These are phyloP conservation scores for Boletellus emodensis DNA, from an alignment of 768 basidiomycete genomes.

Conservation along the genomic window DNA sequence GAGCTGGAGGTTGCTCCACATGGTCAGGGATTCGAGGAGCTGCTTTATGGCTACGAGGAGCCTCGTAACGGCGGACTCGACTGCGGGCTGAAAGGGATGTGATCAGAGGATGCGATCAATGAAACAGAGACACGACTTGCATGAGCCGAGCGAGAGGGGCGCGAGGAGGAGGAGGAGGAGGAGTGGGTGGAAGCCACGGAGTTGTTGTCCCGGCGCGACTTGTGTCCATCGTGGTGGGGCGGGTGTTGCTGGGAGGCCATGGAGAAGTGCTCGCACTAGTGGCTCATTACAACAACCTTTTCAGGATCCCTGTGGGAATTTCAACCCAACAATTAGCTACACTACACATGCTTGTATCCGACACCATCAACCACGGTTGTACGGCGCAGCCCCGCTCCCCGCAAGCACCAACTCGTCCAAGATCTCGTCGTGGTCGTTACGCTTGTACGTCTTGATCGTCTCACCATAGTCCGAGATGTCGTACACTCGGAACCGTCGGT, in stretches of 20 bases:
- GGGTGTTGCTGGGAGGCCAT: conserved; percentile 25
- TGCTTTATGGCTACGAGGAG: conserved; percentile 93
- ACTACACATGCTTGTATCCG: too few species aligned
- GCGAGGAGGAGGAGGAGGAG: conserved; percentile 24
- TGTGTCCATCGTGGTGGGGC: conserved; percentile 32
- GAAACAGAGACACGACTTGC: conserved; percentile 17
- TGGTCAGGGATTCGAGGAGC: conserved; percentile 83
- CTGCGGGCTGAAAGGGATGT: conserved; percentile 51
- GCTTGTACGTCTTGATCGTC: conserved; percentile 85
- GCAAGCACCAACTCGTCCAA: conserved; percentile 61
- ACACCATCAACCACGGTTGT: conserved; percentile 7
- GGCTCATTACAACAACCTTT: conserved; percentile 8
- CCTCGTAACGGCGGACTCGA: conserved; percentile 89
- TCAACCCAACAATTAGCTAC: neutral
- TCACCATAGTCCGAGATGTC: conserved; percentile 88
- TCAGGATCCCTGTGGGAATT: conserved; percentile 15
- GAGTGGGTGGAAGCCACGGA: conserved; percentile 49
- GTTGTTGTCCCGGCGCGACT: conserved; percentile 50
- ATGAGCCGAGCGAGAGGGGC: conserved; percentile 20
- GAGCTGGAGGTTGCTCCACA: conserved; percentile 74
- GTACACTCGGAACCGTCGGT: conserved; percentile 87
- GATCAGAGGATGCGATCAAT: conserved; percentile 6
- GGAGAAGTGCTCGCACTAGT: neutral
- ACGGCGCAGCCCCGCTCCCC: conserved; percentile 44
- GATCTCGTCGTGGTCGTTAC: conserved; percentile 65